Evolutionary conservation across 352 stramenopile genomes (phyloP).

Genomic region (Pythium oligandrum): DNA sequence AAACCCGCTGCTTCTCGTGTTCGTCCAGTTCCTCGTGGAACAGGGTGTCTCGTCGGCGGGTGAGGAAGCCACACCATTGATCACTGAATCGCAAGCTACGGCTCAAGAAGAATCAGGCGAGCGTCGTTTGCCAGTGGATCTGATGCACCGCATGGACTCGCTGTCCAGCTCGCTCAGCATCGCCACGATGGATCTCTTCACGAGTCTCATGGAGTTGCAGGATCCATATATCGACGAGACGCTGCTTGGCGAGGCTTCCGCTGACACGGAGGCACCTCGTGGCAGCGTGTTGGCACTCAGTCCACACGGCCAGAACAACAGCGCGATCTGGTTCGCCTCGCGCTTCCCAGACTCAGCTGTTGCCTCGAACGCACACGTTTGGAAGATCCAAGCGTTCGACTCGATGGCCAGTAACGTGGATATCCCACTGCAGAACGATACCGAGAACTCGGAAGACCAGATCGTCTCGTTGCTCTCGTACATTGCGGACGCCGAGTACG

Average conservation of each 20-base stretch:
- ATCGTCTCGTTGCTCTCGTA: constrained; percentile 82
- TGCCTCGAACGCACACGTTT: constrained; percentile 72
- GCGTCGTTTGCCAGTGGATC: constrained; percentile 55
- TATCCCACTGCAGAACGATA: constrained; percentile 33
- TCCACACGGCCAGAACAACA: constrained; percentile 23
- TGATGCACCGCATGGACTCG: constrained; percentile 78
- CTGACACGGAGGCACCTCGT: constrained; percentile 1
- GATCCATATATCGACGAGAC: constrained; percentile 53
- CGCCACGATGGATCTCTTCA: constrained; percentile 80
- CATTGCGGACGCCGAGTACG: constrained; percentile 80
- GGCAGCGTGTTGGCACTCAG: constrained; percentile 12
- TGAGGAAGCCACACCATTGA: background rate
- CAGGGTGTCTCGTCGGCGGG: background rate
- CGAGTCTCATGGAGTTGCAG: constrained; percentile 61
- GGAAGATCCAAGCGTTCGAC: constrained; percentile 73
- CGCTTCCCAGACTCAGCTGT: constrained; percentile 75
- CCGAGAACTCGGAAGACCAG: constrained; percentile 38
- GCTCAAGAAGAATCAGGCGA: constrained; percentile 6
- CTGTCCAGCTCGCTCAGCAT: constrained; percentile 77
- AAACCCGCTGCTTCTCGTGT: constrained; percentile 74
- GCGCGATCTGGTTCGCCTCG: constrained; percentile 75
- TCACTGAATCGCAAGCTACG: background rate
- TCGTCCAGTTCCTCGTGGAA: constrained; percentile 69
- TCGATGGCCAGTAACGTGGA: constrained; percentile 36
- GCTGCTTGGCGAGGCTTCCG: constrained; percentile 29